phyloP scores from a whole-genome alignment of 1,284 basidiomycete genomes.

The Peniophora sp. region DNA sequence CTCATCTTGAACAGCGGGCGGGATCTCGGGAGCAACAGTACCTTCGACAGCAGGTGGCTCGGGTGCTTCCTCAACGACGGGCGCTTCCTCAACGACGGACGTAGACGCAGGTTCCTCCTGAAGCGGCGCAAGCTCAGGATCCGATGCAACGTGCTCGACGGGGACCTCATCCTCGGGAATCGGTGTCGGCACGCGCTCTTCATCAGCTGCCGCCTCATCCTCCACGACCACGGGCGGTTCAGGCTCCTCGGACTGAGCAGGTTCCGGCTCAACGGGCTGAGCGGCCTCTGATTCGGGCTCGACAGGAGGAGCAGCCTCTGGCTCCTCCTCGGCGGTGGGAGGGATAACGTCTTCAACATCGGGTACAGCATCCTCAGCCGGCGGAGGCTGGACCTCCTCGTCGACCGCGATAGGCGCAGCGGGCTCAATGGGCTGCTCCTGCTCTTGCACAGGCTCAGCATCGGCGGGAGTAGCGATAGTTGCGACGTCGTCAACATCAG shows the following conservation, averaged over 20 bases:
- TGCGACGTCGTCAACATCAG: not conserved
- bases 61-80: too few relatives aligned
- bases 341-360: not conserved
- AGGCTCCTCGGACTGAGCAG: too few relatives aligned
- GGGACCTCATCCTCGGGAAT: slow-evolving; percentile 1
- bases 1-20: not conserved
- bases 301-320: not conserved
- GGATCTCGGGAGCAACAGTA: not conserved
- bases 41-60: not conserved
- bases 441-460: not conserved
- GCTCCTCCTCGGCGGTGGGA: too few relatives aligned
- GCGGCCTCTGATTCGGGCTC: not conserved
- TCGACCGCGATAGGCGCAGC: not conserved
- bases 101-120: not conserved
- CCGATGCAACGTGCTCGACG: not conserved
- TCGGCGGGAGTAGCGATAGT: too few relatives aligned
- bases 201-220: too few relatives aligned
- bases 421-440: not conserved
- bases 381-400: not conserved
- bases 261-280: too few relatives aligned
- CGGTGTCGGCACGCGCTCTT: not conserved
- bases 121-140: not conserved
- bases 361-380: not conserved
- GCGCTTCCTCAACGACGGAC: too few relatives aligned
- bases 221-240: too few relatives aligned